A percentile compares a stretch with the other conserved stretches of the same genome.
Evolutionary conservation across 2,329 filamentous ascomycete genomes (phyloP).

Genomic region (Graphilbum sp.): DNA sequence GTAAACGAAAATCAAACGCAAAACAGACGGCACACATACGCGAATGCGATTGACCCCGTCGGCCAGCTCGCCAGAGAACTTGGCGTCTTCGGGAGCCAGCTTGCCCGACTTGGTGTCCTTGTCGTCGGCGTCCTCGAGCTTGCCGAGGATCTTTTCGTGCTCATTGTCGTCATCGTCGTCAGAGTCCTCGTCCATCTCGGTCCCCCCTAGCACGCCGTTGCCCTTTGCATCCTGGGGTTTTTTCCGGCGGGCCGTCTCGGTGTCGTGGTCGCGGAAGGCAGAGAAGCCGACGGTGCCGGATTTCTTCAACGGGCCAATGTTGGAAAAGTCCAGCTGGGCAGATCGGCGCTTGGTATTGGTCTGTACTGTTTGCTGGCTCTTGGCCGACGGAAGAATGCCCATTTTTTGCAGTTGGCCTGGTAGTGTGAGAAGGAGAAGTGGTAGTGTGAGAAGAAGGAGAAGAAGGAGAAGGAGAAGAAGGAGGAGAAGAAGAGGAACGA

Average conservation of each 20-base stretch:
- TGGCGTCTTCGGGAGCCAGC: conserved; percentile 20
- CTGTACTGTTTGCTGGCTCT: conserved; percentile 44
- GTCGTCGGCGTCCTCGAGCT: conserved; percentile 48
- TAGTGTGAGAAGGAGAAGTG: background rate
- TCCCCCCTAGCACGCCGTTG: conserved; percentile 34
- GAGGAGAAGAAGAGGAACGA: background rate
- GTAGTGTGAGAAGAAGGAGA: background rate
- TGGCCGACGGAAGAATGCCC: conserved; percentile 62
- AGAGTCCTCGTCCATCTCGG: conserved; percentile 47
- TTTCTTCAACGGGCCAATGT: conserved; percentile 66
- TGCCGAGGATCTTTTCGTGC: conserved; percentile 29
- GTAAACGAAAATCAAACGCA: background rate
- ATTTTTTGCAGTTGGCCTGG: conserved; percentile 91
- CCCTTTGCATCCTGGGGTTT: conserved; percentile 45
- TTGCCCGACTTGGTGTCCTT: conserved; percentile 34
- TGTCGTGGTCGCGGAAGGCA: conserved; percentile 60
- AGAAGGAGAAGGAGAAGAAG: background rate
- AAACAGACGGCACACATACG: conserved; percentile 23
- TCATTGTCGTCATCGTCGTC: conserved; percentile 59
- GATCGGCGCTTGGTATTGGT: conserved; percentile 61
- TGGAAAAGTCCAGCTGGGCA: conserved; percentile 70
- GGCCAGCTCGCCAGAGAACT: conserved; percentile 56
- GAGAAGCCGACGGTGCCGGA: conserved; percentile 84
- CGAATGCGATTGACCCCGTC: conserved; percentile 72
- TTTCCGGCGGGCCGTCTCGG: conserved; percentile 36